Evolutionary conservation across 306 rosid species (phyloP).

Genomic region (Quillaja saponaria): DNA sequence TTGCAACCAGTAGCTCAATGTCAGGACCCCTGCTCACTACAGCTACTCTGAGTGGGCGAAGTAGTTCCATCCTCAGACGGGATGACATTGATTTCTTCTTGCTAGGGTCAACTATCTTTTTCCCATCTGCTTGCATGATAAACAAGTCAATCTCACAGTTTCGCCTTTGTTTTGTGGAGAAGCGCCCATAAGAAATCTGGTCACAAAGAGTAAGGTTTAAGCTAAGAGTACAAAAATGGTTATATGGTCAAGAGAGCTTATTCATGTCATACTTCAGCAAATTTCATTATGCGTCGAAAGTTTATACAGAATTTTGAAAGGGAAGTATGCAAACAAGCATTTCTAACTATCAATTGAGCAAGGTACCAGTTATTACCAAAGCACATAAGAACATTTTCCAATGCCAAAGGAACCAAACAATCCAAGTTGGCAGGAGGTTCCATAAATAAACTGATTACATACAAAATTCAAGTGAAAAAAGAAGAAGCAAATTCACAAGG

Average conservation of each 20-base stretch:
- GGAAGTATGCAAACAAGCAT: not conserved
- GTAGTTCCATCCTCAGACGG: conserved; percentile 68
- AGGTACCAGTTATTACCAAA: too few relatives aligned
- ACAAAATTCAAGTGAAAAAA: too few relatives aligned
- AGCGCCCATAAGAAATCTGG: conserved; percentile 94
- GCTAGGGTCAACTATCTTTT: conserved; percentile 76
- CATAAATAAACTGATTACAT: too few relatives aligned
- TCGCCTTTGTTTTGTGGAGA: conserved; percentile 53
- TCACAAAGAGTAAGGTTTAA: conserved; percentile 31
- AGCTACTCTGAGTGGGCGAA: conserved; percentile 85
- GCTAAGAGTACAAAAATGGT: conserved; percentile 21
- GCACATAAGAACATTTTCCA: too few relatives aligned
- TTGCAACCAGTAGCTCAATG: conserved; percentile 80
- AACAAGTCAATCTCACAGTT: conserved; percentile 88
- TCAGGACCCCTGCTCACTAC: conserved; percentile 84
- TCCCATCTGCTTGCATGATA: conserved; percentile 87
- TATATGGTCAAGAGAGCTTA: not conserved
- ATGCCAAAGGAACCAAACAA: too few relatives aligned
- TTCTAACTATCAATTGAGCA: not conserved
- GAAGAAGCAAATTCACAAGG: too few relatives aligned
- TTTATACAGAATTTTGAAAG: not conserved
- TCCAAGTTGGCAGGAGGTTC: too few relatives aligned
- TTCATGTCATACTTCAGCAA: not conserved
- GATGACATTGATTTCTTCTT: conserved; percentile 69
- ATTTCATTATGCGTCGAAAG: conserved; percentile 7